Evolutionary conservation across 2,329 filamentous ascomycete species (phyloP).

Genomic region (Dactylellina parvicollis): DNA sequence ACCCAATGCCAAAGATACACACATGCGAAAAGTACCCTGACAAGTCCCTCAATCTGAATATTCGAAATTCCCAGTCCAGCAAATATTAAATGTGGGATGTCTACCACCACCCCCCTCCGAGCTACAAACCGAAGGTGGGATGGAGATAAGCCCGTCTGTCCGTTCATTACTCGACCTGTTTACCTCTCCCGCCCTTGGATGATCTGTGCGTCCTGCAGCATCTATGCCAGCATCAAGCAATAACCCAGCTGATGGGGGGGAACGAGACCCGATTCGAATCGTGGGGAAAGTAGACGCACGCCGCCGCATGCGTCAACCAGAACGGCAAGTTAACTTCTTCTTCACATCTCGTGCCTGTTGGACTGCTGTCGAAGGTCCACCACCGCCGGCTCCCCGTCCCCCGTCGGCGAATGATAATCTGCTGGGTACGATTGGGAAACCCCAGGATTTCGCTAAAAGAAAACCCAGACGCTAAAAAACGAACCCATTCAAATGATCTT

Average conservation of each 20-base stretch:
- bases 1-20: neutral
- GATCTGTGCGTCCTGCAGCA: conserved; percentile 12
- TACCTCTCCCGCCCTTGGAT: neutral
- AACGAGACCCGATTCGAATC: conserved; percentile 18
- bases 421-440: neutral
- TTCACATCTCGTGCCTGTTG: neutral
- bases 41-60: conserved; percentile 22
- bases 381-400: conserved; percentile 33
- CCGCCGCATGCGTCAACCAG: conserved; percentile 45
- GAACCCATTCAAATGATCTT: no score
- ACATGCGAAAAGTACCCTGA: conserved; percentile 32
- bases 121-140: conserved; percentile 25
- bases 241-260: neutral
- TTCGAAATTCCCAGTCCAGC: neutral
- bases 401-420: conserved; percentile 32
- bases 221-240: neutral
- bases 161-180: conserved; percentile 14
- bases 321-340: no score
- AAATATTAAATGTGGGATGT: conserved; percentile 7
- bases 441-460: conserved; percentile 25
- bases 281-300: conserved; percentile 35
- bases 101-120: neutral
- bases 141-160: conserved; percentile 13
- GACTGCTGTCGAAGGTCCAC: neutral
- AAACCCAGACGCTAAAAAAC: no score